Percentiles rank a stretch among this genome's conserved stretches.
Conservation (phyloP, 2,329 filamentous ascomycete genomes). For the Pseudogymnoascus sp. region DNA sequence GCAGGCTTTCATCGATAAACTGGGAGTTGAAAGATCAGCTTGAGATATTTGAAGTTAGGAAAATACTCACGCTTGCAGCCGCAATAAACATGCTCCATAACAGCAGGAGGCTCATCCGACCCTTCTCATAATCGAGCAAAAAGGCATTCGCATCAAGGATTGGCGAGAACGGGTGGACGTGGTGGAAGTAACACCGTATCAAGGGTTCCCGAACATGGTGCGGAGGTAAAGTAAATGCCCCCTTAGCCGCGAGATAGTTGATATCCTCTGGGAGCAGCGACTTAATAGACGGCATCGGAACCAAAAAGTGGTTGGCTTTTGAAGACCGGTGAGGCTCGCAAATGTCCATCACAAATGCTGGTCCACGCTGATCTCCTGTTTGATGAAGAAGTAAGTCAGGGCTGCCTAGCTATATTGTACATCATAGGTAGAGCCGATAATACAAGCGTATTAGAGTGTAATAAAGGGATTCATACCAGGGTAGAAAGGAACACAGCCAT, state of each 20-base stretch:
- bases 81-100: conserved; percentile 31
- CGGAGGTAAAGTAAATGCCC: conserved; percentile 28
- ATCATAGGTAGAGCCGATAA: background rate
- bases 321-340: background rate
- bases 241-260: conserved; percentile 27
- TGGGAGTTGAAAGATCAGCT: background rate
- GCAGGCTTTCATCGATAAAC: conserved; percentile 14
- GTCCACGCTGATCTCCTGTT: background rate
- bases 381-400: background rate
- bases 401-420: background rate
- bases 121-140: conserved; percentile 23
- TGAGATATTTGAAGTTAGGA: background rate
- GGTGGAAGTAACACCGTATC: conserved; percentile 30
- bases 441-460: background rate
- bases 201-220: conserved; percentile 27
- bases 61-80: conserved; percentile 26
- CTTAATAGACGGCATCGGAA: background rate
- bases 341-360: background rate
- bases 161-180: conserved; percentile 32
- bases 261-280: conserved; percentile 19
- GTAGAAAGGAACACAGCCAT: background rate
- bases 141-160: conserved; percentile 29
- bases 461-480: background rate
- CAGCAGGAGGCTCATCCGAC: conserved; percentile 30
- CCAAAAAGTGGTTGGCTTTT: background rate